Conservation (phyloP, 768 basidiomycete species). For the Termitomyces heimii region DNA sequence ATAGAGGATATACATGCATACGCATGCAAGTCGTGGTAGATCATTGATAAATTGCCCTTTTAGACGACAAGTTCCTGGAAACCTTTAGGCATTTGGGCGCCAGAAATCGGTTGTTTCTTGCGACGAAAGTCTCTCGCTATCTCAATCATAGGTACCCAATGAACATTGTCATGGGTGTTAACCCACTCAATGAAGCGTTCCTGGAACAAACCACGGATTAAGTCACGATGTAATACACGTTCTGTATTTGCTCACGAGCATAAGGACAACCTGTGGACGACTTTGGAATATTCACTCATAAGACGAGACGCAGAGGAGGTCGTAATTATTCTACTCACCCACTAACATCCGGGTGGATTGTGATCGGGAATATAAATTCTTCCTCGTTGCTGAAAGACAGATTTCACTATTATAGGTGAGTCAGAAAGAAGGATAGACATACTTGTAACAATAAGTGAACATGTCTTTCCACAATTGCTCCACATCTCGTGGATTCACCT, state of each 20-base stretch:
- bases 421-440: not conserved
- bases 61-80: not conserved
- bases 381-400: slow-evolving; percentile 43
- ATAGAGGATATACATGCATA: not conserved
- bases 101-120: slow-evolving; percentile 39
- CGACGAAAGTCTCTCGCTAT: slow-evolving; percentile 59
- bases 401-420: not conserved
- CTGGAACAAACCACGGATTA: slow-evolving; percentile 19
- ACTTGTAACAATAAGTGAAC: slow-evolving; percentile 65
- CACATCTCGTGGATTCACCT: slow-evolving; percentile 62
- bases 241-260: slow-evolving; percentile 41
- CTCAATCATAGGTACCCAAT: slow-evolving; percentile 68
- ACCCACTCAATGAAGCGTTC: slow-evolving; percentile 75
- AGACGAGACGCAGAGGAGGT: not conserved
- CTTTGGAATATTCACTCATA: slow-evolving; percentile 20
- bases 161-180: slow-evolving; percentile 60
- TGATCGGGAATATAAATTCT: slow-evolving; percentile 68
- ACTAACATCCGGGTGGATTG: slow-evolving; percentile 75
- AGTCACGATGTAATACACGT: not conserved
- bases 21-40: not conserved
- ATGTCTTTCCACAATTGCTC: slow-evolving; percentile 75
- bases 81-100: slow-evolving; percentile 47
- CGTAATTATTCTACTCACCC: slow-evolving; percentile 33
- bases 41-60: not conserved
- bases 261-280: slow-evolving; percentile 65